Percentiles rank a stretch among this genome's conserved stretches.
These are phyloP conservation scores for Blastobotrys raffinosifermentans DNA, from an alignment of 1,139 yeast genomes.

Conservation along the genomic window DNA sequence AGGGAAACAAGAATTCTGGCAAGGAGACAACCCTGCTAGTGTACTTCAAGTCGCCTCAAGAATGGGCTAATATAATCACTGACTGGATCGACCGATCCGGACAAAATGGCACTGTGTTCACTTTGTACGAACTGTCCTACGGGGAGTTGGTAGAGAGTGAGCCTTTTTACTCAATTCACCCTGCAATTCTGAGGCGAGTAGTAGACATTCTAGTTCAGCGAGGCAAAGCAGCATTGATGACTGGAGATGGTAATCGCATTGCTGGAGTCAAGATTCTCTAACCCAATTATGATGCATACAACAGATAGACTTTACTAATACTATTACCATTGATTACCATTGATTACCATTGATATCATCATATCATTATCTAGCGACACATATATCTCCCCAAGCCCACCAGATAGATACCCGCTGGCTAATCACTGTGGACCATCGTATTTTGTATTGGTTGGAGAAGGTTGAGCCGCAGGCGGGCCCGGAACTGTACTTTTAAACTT, in stretches of 20 bases:
- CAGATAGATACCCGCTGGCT: too few relatives aligned
- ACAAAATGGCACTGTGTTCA: conserved; percentile 69
- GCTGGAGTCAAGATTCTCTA: conserved; percentile 32
- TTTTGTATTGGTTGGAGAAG: too few relatives aligned
- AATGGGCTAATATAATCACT: conserved; percentile 63
- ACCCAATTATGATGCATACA: not conserved
- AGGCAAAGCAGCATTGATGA: conserved; percentile 39
- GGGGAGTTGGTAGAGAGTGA: conserved; percentile 57
- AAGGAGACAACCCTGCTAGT: conserved; percentile 50
- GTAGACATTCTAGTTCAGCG: conserved; percentile 56
- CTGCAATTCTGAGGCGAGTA: conserved; percentile 48
- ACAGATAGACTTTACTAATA: not conserved
- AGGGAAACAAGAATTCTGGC: conserved; percentile 16
- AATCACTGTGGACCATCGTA: too few relatives aligned
- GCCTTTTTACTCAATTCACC: conserved; percentile 60
- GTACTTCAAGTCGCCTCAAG: conserved; percentile 65
- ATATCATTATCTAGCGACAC: too few relatives aligned
- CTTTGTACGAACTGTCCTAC: conserved; percentile 68
- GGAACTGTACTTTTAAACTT: too few relatives aligned
- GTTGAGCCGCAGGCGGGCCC: too few relatives aligned
- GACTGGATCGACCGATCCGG: conserved; percentile 72
- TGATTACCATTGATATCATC: too few relatives aligned
- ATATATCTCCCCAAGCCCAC: too few relatives aligned
- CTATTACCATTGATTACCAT: too few relatives aligned
- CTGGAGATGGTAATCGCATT: conserved; percentile 27